A percentile compares a stretch with the other conserved stretches of the same genome.
phyloP scores from a whole-genome alignment of 2,329 filamentous ascomycete genomes.

The Aureobasidium vineae region DNA sequence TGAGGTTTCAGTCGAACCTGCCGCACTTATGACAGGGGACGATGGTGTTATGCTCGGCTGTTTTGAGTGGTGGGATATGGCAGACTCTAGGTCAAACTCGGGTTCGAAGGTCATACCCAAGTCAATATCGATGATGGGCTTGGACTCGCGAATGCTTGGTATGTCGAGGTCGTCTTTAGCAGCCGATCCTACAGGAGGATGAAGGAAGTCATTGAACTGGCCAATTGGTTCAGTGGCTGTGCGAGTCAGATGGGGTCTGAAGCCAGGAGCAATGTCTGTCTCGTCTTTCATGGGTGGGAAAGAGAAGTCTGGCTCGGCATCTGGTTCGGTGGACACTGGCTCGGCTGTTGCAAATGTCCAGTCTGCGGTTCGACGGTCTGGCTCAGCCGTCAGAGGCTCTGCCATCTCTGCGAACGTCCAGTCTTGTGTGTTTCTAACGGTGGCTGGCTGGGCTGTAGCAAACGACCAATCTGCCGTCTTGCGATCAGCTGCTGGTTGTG shows the following conservation, averaged over 20 bases:
- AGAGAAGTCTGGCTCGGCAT: conserved; percentile 27
- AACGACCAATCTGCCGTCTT: conserved; percentile 52
- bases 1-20: conserved; percentile 40
- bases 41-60: conserved; percentile 45
- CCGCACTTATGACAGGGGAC: conserved; percentile 35
- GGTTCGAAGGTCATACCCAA: conserved; percentile 35
- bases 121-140: conserved; percentile 50
- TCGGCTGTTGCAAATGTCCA: conserved; percentile 45
- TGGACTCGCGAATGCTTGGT: conserved; percentile 40
- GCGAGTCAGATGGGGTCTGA: conserved; percentile 44
- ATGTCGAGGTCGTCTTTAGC: conserved; percentile 33
- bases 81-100: conserved; percentile 25
- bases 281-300: conserved; percentile 31
- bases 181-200: conserved; percentile 28
- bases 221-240: conserved; percentile 44
- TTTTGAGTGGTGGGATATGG: conserved; percentile 30
- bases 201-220: conserved; percentile 42
- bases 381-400: conserved; percentile 36
- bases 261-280: conserved; percentile 35
- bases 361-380: conserved; percentile 47
- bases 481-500: conserved; percentile 36
- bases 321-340: conserved; percentile 33
- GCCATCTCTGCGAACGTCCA: conserved; percentile 49
- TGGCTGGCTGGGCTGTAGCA: conserved; percentile 43
- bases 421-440: conserved; percentile 47